Conservation (phyloP, 2,329 filamentous ascomycete genomes). For the Aspergillus pseudotamarii region DNA sequence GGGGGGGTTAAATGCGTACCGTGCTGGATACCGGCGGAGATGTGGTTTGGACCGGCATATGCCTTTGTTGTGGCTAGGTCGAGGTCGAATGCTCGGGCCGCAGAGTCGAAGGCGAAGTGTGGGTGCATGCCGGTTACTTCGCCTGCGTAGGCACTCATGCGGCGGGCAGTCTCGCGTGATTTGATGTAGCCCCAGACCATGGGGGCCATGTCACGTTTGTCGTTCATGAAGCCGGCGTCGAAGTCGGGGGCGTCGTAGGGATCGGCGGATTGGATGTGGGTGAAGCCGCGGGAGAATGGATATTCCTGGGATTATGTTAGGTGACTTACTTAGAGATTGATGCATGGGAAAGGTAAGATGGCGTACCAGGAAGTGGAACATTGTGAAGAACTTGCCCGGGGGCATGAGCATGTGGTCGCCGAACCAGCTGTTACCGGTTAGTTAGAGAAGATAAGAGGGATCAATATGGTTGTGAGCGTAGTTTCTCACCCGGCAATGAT, state of each 20-base stretch:
- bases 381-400: slow-evolving; percentile 77
- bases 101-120: slow-evolving; percentile 70
- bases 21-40: slow-evolving; percentile 72
- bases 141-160: slow-evolving; percentile 77
- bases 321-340: not conserved
- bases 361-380: slow-evolving; percentile 72
- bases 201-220: slow-evolving; percentile 80
- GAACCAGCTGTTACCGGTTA: slow-evolving; percentile 38
- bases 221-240: slow-evolving; percentile 82
- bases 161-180: slow-evolving; percentile 75
- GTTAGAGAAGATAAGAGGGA: not conserved
- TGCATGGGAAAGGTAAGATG: not conserved
- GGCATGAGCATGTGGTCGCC: slow-evolving; percentile 63
- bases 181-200: slow-evolving; percentile 87
- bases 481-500: slow-evolving; percentile 64
- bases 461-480: not conserved
- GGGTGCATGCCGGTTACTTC: slow-evolving; percentile 71
- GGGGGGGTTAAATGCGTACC: slow-evolving; percentile 44
- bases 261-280: slow-evolving; percentile 70
- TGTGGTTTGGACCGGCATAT: slow-evolving; percentile 73
- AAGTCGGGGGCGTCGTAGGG: slow-evolving; percentile 77
- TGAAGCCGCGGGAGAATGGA: slow-evolving; percentile 72
- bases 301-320: slow-evolving; percentile 54
- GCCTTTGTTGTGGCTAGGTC: slow-evolving; percentile 74
- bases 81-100: slow-evolving; percentile 71